These are phyloP conservation scores for Eragrostis tef DNA, from an alignment of 202 grass and related monocot genomes.

Conservation along the genomic window DNA sequence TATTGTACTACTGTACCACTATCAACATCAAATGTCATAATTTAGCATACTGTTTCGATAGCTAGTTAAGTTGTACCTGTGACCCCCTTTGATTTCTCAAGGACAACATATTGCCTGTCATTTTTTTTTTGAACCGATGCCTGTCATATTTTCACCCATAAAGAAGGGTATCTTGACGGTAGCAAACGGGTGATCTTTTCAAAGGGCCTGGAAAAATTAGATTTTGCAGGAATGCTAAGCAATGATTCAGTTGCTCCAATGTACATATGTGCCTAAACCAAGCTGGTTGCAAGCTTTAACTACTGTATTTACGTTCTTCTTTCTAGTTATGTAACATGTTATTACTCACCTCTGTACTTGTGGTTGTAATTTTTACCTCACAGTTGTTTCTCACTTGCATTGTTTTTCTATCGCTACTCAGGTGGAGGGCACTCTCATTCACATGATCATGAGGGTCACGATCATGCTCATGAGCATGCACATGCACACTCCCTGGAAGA, in stretches of 20 bases:
- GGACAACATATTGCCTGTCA: neutral
- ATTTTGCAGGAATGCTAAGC: conserved; percentile 21
- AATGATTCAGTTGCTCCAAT: neutral
- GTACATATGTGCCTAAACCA: neutral
- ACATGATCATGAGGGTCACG: conserved; percentile 68
- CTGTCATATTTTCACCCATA: conserved; percentile 13
- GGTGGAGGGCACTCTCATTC: conserved; percentile 81
- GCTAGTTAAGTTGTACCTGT: conserved; percentile 2
- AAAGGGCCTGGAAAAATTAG: conserved; percentile 15
- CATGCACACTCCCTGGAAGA: conserved; percentile 94
- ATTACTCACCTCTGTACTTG: neutral
- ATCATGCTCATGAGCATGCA: conserved; percentile 67
- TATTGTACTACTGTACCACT: too few relatives aligned
- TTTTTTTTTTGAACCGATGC: too few relatives aligned
- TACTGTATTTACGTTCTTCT: neutral
- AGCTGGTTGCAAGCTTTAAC: neutral
- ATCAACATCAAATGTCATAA: conserved; percentile 15
- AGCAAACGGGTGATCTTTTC: neutral
- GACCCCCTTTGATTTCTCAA: neutral
- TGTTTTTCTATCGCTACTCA: conserved; percentile 33
- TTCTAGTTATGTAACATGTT: neutral
- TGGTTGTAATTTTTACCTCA: neutral
- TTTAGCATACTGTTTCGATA: conserved; percentile 19
- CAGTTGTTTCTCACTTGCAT: neutral
- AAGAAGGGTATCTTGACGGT: conserved; percentile 7